These are phyloP conservation scores for Rachicladosporium sp. DNA, from an alignment of 2,329 filamentous ascomycete species.

Conservation along the genomic window DNA sequence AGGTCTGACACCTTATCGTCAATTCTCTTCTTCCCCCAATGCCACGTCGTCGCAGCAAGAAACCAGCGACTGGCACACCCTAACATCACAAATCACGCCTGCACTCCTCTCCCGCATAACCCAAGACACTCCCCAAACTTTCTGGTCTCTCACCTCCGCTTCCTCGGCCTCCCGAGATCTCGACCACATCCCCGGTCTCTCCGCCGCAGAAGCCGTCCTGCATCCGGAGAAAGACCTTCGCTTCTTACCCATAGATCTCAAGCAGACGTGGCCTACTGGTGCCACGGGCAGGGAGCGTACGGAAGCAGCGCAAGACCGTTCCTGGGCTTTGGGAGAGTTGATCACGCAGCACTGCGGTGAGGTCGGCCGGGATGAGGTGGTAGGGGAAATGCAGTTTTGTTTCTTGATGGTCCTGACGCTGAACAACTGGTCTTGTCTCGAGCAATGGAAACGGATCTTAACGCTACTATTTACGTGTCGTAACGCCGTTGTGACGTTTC, in stretches of 20 bases:
- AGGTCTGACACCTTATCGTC: slow-evolving; percentile 37
- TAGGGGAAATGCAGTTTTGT: slow-evolving; percentile 51
- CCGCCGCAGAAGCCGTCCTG: slow-evolving; percentile 16
- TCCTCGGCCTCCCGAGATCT: slow-evolving; percentile 44
- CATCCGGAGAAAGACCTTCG: slow-evolving; percentile 34
- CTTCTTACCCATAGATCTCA: slow-evolving; percentile 48
- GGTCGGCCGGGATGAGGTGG: slow-evolving; percentile 17
- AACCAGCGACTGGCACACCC: slow-evolving; percentile 39
- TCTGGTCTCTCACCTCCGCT: slow-evolving; percentile 46
- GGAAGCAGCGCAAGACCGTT: slow-evolving; percentile 49
- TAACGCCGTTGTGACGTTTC: slow-evolving; percentile 35
- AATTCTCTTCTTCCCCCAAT: slow-evolving; percentile 21
- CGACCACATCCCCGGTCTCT: slow-evolving; percentile 49
- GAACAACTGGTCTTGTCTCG: slow-evolving; percentile 53
- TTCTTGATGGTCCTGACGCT: slow-evolving; percentile 52
- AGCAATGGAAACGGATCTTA: slow-evolving; percentile 53
- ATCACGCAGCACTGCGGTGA: slow-evolving; percentile 28
- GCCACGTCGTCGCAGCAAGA: slow-evolving; percentile 27
- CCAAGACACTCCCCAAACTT: slow-evolving; percentile 28
- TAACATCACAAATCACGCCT: slow-evolving; percentile 39
- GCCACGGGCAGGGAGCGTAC: slow-evolving; percentile 51
- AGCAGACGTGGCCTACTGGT: slow-evolving; percentile 49
- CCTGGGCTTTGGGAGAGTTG: slow-evolving; percentile 47
- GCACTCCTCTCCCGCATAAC: slow-evolving; percentile 39
- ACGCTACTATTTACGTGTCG: slow-evolving; percentile 45